Base-by-base conservation (phyloP, 2,329 filamentous ascomycete genomes). In the Escovopsis weberi region DNA sequence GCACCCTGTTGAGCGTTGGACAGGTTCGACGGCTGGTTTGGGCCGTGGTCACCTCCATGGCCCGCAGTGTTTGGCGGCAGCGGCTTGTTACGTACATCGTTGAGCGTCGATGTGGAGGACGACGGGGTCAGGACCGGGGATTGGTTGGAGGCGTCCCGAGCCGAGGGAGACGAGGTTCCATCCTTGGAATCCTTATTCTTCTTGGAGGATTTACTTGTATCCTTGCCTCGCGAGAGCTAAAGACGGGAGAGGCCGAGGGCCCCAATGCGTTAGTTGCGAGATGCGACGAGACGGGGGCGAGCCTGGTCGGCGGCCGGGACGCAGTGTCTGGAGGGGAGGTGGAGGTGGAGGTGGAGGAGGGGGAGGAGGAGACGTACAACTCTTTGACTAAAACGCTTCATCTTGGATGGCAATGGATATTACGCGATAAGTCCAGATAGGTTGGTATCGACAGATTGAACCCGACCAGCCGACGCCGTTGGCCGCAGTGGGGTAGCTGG, bases 371-470 rank as follows among this genome's bases (percentile, higher is more conserved):
- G 5, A 53, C 52, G 48, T 36, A 55, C 51, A 37, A 95, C 87
- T 82, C 85, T 85, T 74, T 94, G 86, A 68, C 87, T 84, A 67
- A 96, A 94, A 64, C 86, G 84, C 72, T 94, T 95, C 89, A 96
- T 95, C 67, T 74, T 83, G 66, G 18, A 64, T 51, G 41, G 44
- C 46, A 39, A 47, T 39, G 23, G 28, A 33, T 40, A 15, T 37
- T 12, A 34, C 28, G 34, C 38, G 18, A 33, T 37, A 26, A 41
- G 19, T 37, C 39, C 37, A 26, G 33, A 38, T n/a, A 45, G 38
- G 41, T 45, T 28, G 26, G 37, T 47, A 26, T 47, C 45, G 23
- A 42, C 26, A 35, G 35, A 38, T 38, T 38, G 45, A 45, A 26
- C 32, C 43, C 38, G 42, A 45, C 42, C 45, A 40, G 46, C 42